Conservation (phyloP, 148 eudicot genomes). For the Chenopodium berlandieri region DNA sequence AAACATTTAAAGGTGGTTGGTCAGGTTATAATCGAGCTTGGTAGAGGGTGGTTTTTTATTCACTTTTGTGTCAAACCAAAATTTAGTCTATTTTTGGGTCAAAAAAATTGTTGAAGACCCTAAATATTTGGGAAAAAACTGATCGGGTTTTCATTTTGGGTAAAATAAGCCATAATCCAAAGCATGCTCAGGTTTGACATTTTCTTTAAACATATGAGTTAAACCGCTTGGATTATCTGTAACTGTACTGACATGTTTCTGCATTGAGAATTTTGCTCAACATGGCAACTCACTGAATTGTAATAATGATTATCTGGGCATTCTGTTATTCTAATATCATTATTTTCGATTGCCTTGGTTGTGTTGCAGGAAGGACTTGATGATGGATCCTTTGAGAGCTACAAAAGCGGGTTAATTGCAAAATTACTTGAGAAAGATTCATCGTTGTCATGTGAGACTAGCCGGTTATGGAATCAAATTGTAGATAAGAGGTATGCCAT, state of each 20-base stretch:
- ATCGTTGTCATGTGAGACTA: conserved; percentile 74
- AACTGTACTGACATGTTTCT: background rate
- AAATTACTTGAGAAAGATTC: conserved; percentile 89
- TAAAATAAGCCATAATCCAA: too few relatives aligned
- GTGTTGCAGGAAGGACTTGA: conserved; percentile 69
- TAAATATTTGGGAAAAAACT: too few relatives aligned
- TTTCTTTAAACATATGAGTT: background rate
- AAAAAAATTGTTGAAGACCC: too few relatives aligned
- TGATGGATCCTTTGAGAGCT: conserved; percentile 68
- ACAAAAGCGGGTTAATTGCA: conserved; percentile 65
- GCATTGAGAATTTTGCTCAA: background rate
- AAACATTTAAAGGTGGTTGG: too few relatives aligned
- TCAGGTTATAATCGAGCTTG: too few relatives aligned
- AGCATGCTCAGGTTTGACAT: too few relatives aligned
- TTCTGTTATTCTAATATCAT: background rate
- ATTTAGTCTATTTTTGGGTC: too few relatives aligned
- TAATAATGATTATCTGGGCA: background rate
- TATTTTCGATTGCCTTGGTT: background rate
- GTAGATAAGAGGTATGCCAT: conserved; percentile 63
- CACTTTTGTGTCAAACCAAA: too few relatives aligned
- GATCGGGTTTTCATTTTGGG: too few relatives aligned
- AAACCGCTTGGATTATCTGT: background rate
- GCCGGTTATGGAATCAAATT: conserved; percentile 82
- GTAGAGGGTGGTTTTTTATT: too few relatives aligned
- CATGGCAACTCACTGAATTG: background rate